Evolutionary conservation across 345 rosid species (phyloP).

Genomic region (Clausena lansium): DNA sequence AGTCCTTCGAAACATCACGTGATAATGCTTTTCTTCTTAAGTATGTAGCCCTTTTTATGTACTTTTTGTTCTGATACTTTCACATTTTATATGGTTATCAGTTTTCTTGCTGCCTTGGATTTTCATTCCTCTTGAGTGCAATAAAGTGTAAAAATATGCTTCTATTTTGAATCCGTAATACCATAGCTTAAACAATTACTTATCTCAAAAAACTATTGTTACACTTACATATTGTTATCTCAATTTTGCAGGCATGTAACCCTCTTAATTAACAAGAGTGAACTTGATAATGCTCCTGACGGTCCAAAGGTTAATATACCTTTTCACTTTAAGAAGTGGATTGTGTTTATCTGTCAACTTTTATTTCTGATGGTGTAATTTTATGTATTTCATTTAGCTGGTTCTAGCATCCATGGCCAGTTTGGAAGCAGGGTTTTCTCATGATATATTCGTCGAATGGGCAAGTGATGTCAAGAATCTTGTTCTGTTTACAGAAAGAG

Average conservation of each 20-base stretch:
- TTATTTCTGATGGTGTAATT: conserved; percentile 17
- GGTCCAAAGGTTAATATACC: conserved; percentile 80
- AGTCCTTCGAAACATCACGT: conserved; percentile 95
- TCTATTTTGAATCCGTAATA: conserved; percentile 1
- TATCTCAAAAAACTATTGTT: neutral
- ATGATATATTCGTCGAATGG: conserved; percentile 95
- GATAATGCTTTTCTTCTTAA: conserved; percentile 93
- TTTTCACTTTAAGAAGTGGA: neutral
- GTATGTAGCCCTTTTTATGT: conserved; percentile 34
- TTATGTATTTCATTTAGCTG: conserved; percentile 47
- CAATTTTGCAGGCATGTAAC: conserved; percentile 67
- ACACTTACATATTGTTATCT: conserved; percentile 4
- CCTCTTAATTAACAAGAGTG: conserved; percentile 82
- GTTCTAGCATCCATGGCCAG: conserved; percentile 98
- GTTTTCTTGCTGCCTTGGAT: neutral
- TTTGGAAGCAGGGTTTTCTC: conserved; percentile 95
- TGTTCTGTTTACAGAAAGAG: conserved; percentile 91
- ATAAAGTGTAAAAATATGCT: neutral
- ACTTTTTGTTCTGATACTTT: neutral
- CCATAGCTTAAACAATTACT: neutral
- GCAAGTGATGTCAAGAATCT: conserved; percentile 82
- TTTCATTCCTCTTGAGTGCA: conserved; percentile 12
- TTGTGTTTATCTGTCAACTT: conserved; percentile 7
- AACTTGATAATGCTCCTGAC: conserved; percentile 77
- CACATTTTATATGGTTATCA: neutral